A percentile compares a stretch with the other conserved stretches of the same genome.
phyloP scores from a whole-genome alignment of 2,329 filamentous ascomycete genomes.

The Talaromyces verruculosus region DNA sequence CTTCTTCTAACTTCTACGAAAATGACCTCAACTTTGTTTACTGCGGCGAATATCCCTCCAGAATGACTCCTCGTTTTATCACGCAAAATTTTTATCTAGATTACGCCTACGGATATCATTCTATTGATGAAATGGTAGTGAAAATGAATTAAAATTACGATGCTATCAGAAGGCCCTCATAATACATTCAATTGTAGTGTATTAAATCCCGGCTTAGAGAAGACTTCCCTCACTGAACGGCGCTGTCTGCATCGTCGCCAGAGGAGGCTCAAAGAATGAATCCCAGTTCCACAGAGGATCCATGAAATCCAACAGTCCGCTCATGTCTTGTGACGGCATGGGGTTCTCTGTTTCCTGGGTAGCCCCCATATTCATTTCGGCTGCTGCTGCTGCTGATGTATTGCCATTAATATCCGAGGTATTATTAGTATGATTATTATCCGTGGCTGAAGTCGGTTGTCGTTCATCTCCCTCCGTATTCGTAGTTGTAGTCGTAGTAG shows the following conservation, averaged over 20 bases:
- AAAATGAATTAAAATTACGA: not conserved
- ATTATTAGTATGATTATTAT: not conserved
- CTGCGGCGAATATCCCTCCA: slow-evolving; percentile 1
- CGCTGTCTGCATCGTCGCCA: not conserved
- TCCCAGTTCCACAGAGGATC: slow-evolving; percentile 22
- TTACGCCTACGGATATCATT: not conserved
- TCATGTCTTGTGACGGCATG: not conserved
- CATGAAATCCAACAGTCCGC: slow-evolving; percentile 13
- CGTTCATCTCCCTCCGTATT: not conserved
- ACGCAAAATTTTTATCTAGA: too few relatives aligned
- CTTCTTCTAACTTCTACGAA: not conserved
- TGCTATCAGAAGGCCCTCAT: not conserved
- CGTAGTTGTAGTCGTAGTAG: not conserved
- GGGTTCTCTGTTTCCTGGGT: not conserved
- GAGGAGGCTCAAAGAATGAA: slow-evolving; percentile 19
- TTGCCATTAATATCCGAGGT: not conserved
- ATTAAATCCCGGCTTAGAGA: not conserved
- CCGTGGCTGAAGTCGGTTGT: not conserved
- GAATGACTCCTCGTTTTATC: not conserved
- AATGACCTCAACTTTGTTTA: not conserved
- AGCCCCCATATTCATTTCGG: not conserved
- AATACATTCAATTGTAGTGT: not conserved
- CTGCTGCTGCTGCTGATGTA: not conserved
- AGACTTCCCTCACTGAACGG: not conserved
- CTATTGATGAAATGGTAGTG: not conserved